Conservation (phyloP, 257 asterid genomes). For the Solanum pennellii region DNA sequence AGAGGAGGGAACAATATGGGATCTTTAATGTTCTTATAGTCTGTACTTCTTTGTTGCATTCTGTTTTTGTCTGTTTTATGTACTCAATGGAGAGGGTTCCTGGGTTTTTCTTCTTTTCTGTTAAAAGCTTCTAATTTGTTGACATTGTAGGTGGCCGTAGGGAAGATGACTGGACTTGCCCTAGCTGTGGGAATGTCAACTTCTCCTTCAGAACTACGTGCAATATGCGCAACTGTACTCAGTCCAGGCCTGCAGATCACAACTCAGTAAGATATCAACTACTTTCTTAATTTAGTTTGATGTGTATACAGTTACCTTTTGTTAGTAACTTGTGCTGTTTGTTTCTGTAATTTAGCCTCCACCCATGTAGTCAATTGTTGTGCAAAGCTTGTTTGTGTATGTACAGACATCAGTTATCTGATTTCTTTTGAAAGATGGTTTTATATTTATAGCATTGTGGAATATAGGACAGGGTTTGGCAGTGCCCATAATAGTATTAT, state of each 20-base stretch:
- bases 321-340: background rate
- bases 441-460: background rate
- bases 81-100: background rate
- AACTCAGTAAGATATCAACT: conserved; percentile 33
- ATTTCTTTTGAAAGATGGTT: background rate
- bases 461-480: background rate
- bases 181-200: conserved; percentile 85
- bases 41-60: background rate
- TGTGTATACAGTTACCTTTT: background rate
- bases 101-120: background rate
- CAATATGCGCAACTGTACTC: conserved; percentile 86
- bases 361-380: background rate
- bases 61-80: background rate
- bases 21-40: background rate
- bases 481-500: background rate
- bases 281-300: background rate
- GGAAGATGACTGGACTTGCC: conserved; percentile 97
- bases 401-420: background rate
- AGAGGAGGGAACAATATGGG: background rate
- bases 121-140: background rate
- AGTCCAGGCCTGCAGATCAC: conserved; percentile 87
- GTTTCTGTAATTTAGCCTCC: background rate
- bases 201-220: conserved; percentile 86
- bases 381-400: background rate
- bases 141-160: conserved; percentile 65